These are phyloP conservation scores for Licmophora abbreviata DNA, from an alignment of 108 stramenopile species.

Conservation along the genomic window DNA sequence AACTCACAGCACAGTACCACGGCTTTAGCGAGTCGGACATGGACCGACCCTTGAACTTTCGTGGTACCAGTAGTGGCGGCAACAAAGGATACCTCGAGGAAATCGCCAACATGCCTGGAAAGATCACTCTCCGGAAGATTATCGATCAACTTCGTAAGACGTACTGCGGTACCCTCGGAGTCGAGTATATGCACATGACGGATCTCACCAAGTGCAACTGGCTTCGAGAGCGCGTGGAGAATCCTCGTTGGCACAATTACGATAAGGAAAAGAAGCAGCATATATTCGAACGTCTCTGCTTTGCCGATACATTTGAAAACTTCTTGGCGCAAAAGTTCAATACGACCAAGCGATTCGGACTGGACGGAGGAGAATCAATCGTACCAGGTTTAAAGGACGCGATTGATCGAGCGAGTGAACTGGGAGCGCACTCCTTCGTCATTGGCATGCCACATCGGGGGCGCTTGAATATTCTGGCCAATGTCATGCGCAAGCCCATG, in stretches of 20 bases:
- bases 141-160: conserved; percentile 75
- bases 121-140: conserved; percentile 84
- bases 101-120: conserved; percentile 60
- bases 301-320: conserved; percentile 95
- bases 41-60: conserved; percentile 87
- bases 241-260: conserved; percentile 68
- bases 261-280: conserved; percentile 86
- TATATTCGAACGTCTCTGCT: conserved; percentile 91
- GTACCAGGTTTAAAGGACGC: conserved; percentile 89
- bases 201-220: conserved; percentile 92
- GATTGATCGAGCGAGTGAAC: conserved; percentile 91
- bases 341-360: conserved; percentile 98
- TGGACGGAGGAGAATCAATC: conserved; percentile 95
- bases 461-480: conserved; percentile 94
- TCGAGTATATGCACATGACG: conserved; percentile 98
- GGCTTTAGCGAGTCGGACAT: conserved; percentile 88
- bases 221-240: conserved; percentile 94
- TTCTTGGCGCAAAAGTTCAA: conserved; percentile 97
- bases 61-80: conserved; percentile 73
- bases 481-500: conserved; percentile 99
- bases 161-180: conserved; percentile 93
- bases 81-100: conserved; percentile 95
- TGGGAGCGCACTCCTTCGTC: conserved; percentile 93
- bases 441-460: conserved; percentile 99
- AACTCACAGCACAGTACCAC: conserved; percentile 85